phyloP scores from a whole-genome alignment of 345 rosid genomes.

The Rhodamnia argentea region DNA sequence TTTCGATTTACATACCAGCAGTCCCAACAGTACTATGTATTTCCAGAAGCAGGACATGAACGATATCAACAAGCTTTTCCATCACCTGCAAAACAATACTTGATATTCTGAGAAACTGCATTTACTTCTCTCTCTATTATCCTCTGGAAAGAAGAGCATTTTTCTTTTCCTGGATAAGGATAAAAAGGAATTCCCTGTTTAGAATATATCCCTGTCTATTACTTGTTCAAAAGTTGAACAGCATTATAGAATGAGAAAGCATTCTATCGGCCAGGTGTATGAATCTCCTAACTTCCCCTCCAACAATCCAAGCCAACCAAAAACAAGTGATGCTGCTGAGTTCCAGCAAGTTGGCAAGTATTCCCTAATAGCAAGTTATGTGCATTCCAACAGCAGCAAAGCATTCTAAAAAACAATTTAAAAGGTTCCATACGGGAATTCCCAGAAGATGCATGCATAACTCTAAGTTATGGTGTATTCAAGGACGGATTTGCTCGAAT shows the following conservation, averaged over 20 bases:
- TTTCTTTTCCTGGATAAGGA: neutral
- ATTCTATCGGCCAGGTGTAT: neutral
- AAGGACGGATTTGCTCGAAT: neutral
- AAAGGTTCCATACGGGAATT: neutral
- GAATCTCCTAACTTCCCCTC: neutral
- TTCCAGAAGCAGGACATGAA: conserved; percentile 72
- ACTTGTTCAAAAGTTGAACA: neutral
- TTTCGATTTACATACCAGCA: conserved; percentile 39
- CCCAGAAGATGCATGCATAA: neutral
- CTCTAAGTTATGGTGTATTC: neutral
- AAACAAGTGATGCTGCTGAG: neutral
- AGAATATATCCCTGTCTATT: neutral
- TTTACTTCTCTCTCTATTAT: neutral
- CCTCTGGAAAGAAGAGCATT: neutral
- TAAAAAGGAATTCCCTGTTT: neutral
- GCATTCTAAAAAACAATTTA: neutral
- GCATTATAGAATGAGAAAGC: neutral
- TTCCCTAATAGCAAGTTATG: neutral
- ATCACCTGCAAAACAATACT: conserved; percentile 40
- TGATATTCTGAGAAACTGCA: neutral
- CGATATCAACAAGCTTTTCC: conserved; percentile 96
- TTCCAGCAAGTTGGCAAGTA: neutral
- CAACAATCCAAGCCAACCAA: neutral
- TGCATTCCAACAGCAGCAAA: neutral
- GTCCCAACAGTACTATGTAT: conserved; percentile 61